These are phyloP conservation scores for Chenopodium formosanum DNA, from an alignment of 148 eudicot genomes.

Conservation along the genomic window DNA sequence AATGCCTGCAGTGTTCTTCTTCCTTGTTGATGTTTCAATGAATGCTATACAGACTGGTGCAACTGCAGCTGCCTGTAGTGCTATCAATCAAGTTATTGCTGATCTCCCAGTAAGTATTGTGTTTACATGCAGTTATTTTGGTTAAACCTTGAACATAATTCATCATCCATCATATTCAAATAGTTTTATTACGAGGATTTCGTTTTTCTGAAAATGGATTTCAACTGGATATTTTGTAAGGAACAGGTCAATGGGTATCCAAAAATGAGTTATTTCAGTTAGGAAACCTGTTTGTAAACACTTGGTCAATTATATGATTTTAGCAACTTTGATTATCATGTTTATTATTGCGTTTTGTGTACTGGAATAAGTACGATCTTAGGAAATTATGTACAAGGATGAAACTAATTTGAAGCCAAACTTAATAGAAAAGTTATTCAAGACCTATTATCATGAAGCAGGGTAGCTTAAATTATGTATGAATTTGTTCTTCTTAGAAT, in stretches of 20 bases:
- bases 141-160: background rate
- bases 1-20: constrained; percentile 96
- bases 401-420: background rate
- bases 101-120: constrained; percentile 87
- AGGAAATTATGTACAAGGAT: constrained; percentile 1
- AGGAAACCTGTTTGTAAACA: background rate
- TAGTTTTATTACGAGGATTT: background rate
- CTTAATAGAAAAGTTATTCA: background rate
- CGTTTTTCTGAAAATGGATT: background rate
- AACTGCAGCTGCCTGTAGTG: constrained; percentile 96
- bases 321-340: background rate
- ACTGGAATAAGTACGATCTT: background rate
- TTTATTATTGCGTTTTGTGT: background rate
- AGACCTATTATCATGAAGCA: background rate
- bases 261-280: background rate
- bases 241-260: no score
- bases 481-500: constrained; percentile 2
- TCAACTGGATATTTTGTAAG: background rate
- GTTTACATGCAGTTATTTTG: background rate
- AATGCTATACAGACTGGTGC: constrained; percentile 96
- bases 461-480: background rate
- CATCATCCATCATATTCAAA: background rate
- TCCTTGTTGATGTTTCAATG: constrained; percentile 90
- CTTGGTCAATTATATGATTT: background rate
- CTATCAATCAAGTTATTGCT: constrained; percentile 84